A percentile compares a stretch with the other conserved stretches of the same genome.
Evolutionary conservation across 257 asterid genomes (phyloP).

Genomic region (Craterostigma plantagineum): DNA sequence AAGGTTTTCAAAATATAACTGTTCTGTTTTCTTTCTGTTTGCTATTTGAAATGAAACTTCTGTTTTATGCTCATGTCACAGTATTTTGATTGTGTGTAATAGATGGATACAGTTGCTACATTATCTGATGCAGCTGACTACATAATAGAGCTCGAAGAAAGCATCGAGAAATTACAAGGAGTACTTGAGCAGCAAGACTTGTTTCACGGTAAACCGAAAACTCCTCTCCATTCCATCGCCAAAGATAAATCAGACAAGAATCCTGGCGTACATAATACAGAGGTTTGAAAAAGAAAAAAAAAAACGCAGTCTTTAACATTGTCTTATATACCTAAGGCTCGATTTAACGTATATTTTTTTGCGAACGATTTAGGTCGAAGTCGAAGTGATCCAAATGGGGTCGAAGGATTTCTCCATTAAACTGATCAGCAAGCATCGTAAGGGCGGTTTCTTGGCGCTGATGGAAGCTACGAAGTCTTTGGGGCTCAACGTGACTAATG

Average conservation of each 20-base stretch:
- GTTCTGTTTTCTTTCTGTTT: neutral
- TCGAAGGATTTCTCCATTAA: constrained; percentile 33
- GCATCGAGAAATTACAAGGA: constrained; percentile 13
- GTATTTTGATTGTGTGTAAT: constrained; percentile 2
- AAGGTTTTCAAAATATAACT: constrained; percentile 28
- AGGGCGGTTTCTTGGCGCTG: constrained; percentile 34
- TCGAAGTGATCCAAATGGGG: constrained; percentile 52
- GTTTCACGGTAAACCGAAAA: constrained; percentile 12
- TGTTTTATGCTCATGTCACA: too few relatives aligned
- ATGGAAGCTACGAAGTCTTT: constrained; percentile 36
- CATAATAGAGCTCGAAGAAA: constrained; percentile 34
- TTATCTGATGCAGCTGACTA: constrained; percentile 53
- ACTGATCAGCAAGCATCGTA: constrained; percentile 21
- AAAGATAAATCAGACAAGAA: too few relatives aligned
- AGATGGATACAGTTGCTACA: constrained; percentile 62
- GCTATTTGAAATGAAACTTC: too few relatives aligned
- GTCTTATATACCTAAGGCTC: too few relatives aligned
- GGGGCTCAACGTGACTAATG: constrained; percentile 47
- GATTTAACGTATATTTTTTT: neutral
- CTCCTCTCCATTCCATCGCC: neutral
- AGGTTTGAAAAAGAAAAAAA: too few relatives aligned
- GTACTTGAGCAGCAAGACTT: constrained; percentile 29
- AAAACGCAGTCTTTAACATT: too few relatives aligned
- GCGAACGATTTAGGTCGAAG: constrained; percentile 25
- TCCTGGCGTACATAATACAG: too few relatives aligned